phyloP scores from a whole-genome alignment of 2,329 filamentous ascomycete species.

The Pseudogymnoascus sp. region DNA sequence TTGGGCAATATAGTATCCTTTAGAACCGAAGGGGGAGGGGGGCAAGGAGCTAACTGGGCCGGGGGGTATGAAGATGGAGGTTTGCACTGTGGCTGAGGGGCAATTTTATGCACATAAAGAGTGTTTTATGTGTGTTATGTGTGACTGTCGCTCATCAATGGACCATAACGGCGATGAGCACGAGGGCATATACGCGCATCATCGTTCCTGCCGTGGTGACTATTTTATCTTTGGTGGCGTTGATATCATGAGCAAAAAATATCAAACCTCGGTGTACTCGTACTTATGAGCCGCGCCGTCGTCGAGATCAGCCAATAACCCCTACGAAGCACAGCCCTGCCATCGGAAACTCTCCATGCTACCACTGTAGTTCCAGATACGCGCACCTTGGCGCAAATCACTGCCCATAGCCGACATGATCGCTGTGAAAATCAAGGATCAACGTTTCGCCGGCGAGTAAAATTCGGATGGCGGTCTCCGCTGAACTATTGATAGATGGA shows the following conservation, averaged over 20 bases:
- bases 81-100: background rate
- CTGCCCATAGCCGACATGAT: background rate
- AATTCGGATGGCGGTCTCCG: background rate
- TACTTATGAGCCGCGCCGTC: background rate
- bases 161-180: background rate
- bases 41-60: background rate
- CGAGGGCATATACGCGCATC: background rate
- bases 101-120: background rate
- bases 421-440: background rate
- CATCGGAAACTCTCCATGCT: background rate
- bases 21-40: background rate
- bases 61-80: background rate
- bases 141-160: background rate
- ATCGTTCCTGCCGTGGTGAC: background rate
- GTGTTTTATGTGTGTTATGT: constrained; percentile 2
- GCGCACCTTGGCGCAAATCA: constrained; percentile 2
- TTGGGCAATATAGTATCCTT: background rate
- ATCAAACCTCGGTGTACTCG: background rate
- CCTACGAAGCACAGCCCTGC: background rate
- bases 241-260: background rate
- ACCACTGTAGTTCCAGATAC: background rate
- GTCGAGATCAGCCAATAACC: background rate
- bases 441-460: background rate
- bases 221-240: background rate
- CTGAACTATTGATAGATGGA: constrained; percentile 1